Base-by-base conservation (phyloP, 345 rosid genomes). In the Ceriops decandra region DNA sequence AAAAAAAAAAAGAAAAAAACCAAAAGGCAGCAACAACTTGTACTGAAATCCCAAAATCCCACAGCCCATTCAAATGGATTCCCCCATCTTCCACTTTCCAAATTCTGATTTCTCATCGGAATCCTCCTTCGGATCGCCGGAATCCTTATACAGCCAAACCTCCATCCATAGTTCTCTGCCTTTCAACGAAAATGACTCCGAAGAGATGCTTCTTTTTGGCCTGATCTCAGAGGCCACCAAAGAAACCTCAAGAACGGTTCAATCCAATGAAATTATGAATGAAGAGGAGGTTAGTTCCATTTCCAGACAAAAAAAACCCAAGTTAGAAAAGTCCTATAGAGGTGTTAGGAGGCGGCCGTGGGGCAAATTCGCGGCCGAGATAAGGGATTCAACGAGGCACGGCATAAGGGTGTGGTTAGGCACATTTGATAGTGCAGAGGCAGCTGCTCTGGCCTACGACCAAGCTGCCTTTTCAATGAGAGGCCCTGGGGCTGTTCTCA, bases 141-240 rank as follows among this genome's bases (percentile, higher is more conserved):
- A 86, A 5, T 80, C 81, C 26, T 86, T 68, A 57, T 65, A 75
- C n/a, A 63, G 76, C 30, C 71, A 52, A 32, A 38, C 82, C 36
- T 52, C 81, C 24, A 63, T 64, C 66, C 62, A 78, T 33, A 75
- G 22, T 57, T 76, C 60, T 33, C 93, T 93, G 31, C 97, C 98
- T 20, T 93, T 93, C 82, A 83, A 93, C 74, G 98, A 93, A 72
- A 91, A 91, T 62, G 98, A 93, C 76, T 85, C 96, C 0, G 92
- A 89, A 24, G 98, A 93, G 80, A 93, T 93, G 98, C 91, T 85
- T 69, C 87, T 91, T 16, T 85, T 81, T 61, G 88, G 87, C 1
- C 68, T 93, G 19, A 83, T 91, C 21, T 73, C 84, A 15, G 83
- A 80, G 72, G 82, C 76, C n/a, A 72, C 68, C 2, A 79, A 74